A percentile compares a stretch with the other conserved stretches of the same genome.
Conservation (phyloP, 2,329 filamentous ascomycete genomes). For the Phyllosticta citriasiana region DNA sequence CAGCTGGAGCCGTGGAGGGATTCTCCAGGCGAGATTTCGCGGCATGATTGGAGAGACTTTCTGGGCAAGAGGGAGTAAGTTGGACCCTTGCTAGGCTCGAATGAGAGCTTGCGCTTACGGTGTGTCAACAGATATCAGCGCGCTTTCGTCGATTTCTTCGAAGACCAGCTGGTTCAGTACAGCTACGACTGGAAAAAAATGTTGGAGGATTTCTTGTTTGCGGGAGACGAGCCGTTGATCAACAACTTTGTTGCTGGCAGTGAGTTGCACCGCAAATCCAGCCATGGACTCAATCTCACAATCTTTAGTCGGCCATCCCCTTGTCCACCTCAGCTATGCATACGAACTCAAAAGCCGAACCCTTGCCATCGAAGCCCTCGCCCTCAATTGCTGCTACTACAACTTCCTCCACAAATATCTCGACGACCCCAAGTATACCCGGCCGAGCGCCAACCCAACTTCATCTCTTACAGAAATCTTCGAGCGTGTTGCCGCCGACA, state of each 20-base stretch:
- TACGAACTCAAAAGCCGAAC: slow-evolving; percentile 80
- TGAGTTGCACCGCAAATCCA: slow-evolving; percentile 37
- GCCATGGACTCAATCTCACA: neutral
- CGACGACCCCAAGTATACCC: slow-evolving; percentile 64
- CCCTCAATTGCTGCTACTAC: slow-evolving; percentile 53
- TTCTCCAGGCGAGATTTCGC: slow-evolving; percentile 73
- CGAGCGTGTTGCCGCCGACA: slow-evolving; percentile 57
- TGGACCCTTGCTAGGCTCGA: neutral
- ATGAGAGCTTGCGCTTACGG: neutral
- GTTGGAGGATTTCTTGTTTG: slow-evolving; percentile 65
- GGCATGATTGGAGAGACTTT: slow-evolving; percentile 78
- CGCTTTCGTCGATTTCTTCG: slow-evolving; percentile 89
- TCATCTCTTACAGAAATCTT: slow-evolving; percentile 62
- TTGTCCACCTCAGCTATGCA: slow-evolving; percentile 94
- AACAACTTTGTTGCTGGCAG: slow-evolving; percentile 70
- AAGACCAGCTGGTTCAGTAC: slow-evolving; percentile 70
- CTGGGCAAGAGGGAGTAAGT: slow-evolving; percentile 60
- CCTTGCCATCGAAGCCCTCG: slow-evolving; percentile 78
- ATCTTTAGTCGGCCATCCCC: slow-evolving; percentile 64
- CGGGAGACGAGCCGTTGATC: slow-evolving; percentile 64
- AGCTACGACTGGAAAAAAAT: slow-evolving; percentile 79
- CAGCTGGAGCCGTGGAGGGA: slow-evolving; percentile 70
- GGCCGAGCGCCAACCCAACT: slow-evolving; percentile 47
- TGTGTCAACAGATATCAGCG: slow-evolving; percentile 60
- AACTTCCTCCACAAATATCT: slow-evolving; percentile 49